Evolutionary conservation across 169 alveolate species (phyloP), one percentile per base, ranked within the genome.

Genomic region (Eimeria acervulina): DNA sequence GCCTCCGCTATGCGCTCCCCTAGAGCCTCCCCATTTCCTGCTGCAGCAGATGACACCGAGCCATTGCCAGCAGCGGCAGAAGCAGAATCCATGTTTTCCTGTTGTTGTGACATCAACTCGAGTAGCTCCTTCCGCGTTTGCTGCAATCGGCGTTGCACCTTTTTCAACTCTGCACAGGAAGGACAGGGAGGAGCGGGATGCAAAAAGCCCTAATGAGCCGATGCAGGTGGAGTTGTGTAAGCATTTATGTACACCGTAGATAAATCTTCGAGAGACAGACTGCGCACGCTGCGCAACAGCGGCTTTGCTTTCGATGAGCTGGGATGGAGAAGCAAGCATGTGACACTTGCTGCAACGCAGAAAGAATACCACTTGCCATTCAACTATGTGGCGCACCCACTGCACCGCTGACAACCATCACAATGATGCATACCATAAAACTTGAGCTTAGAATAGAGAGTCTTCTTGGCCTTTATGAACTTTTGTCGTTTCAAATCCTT

Each of bases 61-160:
- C 6, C 38, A 21, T 31, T 33, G 42, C 26, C n/a, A 23, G 44
- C 81, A 55, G 92, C 44, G 31, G 93, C 51, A 36, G 66, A 1
- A 10, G 80, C 80, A 36, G 78, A 6, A 31, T 12, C 38, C 93
- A 3, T 40, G 80, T 2, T 26, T 55, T 36, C 40, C 80, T 85
- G 36, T 44, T 85, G 93, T 81, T 85, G 38, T 28, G 93, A 85
- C 80, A 85, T 36, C 40, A 85, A 61, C 44, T n/a, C 61, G 1
- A 85, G 52, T 33, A 85, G 80, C 40, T 85, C 81, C 80, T 61
- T 85, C 28, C 93, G 93, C 10, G 93, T 85, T n/a, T 85, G 93
- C 76, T 85, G 93, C 93, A 85, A 31, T 19, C 93, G 61, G 80
- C 93, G 93, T 51, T 85, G 81, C 38, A 85, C 93, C 42, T 85